Evolutionary conservation across 2,329 filamentous ascomycete genomes (phyloP).

Genomic region (Dactylonectria macrodidyma): DNA sequence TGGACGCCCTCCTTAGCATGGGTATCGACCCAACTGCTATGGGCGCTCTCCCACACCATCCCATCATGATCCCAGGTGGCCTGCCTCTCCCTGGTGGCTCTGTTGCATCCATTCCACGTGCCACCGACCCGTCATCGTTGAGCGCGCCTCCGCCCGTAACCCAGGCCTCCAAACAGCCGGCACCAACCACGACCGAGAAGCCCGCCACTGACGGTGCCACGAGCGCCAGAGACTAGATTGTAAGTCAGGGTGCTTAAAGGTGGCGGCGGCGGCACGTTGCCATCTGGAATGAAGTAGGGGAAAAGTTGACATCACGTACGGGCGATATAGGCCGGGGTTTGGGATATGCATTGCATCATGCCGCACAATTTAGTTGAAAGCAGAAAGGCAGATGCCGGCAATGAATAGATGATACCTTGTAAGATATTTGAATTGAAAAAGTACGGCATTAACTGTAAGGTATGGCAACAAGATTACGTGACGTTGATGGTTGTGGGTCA

Average conservation of each 20-base stretch:
- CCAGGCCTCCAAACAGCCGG: constrained; percentile 24
- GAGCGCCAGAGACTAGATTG: constrained; percentile 21
- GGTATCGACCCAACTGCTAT: constrained; percentile 43
- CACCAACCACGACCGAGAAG: constrained; percentile 28
- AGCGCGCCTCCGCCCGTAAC: constrained; percentile 23
- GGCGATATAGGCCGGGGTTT: constrained; percentile 7
- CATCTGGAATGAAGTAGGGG: constrained; percentile 2
- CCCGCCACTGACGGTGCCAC: constrained; percentile 27
- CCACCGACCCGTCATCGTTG: constrained; percentile 36
- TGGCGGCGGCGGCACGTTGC: background rate
- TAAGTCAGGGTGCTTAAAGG: constrained; percentile 5
- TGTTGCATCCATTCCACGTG: constrained; percentile 20
- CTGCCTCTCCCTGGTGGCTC: constrained; percentile 37
- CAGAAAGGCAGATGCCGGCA: constrained; percentile 10
- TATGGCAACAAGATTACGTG: background rate
- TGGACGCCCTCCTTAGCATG: constrained; percentile 43
- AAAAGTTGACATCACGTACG: background rate
- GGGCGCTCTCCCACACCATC: constrained; percentile 44
- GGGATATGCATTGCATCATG: constrained; percentile 19
- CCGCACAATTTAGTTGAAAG: constrained; percentile 1
- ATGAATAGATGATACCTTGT: constrained; percentile 47
- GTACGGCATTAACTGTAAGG: background rate
- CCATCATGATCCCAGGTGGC: constrained; percentile 43
- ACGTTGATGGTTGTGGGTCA: no score
- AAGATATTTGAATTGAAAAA: constrained; percentile 31